A percentile compares a stretch with the other conserved stretches of the same genome.
phyloP scores from a whole-genome alignment of 208 protist species.

The Acanthamoeba royreba region DNA sequence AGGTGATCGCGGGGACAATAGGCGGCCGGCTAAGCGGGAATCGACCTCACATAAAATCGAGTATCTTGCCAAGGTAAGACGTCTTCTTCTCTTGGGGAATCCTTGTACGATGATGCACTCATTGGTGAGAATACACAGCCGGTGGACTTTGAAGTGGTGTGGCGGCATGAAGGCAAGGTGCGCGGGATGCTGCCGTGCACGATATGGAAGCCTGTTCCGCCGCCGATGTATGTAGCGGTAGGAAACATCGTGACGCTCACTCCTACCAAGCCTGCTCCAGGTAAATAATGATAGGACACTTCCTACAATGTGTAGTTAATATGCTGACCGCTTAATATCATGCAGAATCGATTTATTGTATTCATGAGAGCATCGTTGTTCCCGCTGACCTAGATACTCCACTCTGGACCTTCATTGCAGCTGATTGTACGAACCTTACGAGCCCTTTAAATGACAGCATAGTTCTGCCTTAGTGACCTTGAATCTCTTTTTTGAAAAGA shows the following conservation, averaged over 20 bases:
- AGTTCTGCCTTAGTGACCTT: background rate
- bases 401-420: background rate
- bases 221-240: background rate
- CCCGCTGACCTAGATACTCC: background rate
- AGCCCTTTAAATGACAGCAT: background rate
- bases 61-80: background rate
- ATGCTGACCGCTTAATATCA: too few relatives aligned
- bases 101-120: background rate
- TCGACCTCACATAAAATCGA: background rate
- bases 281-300: background rate
- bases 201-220: background rate
- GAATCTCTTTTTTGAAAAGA: background rate
- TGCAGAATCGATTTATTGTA: too few relatives aligned
- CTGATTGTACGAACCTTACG: background rate
- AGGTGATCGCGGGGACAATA: background rate
- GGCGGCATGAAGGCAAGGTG: background rate
- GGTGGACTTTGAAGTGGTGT: slow-evolving; percentile 7
- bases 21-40: background rate
- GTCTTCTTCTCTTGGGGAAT: background rate
- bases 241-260: background rate
- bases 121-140: background rate
- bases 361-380: background rate
- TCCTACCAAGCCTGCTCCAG: background rate
- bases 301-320: background rate
- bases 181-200: background rate